A percentile compares a stretch with the other conserved stretches of the same genome.
Conservation (phyloP, 371 early-diverging fungal species). For the Chytridiales sp. region DNA sequence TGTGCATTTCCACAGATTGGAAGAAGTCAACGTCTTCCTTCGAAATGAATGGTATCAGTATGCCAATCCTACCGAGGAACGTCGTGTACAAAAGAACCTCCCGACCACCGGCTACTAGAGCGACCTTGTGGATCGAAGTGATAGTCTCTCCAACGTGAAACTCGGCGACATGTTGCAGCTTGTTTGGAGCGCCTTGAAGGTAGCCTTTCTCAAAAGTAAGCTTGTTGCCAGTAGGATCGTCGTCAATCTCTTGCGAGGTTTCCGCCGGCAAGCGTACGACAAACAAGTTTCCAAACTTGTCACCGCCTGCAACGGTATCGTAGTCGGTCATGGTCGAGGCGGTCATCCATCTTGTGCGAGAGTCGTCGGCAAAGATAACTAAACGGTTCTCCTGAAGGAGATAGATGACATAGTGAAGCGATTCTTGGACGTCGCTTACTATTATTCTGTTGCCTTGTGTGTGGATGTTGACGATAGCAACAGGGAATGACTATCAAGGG, state of each 20-base stretch:
- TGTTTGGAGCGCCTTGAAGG: conserved; percentile 83
- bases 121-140: conserved; percentile 74
- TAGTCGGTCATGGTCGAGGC: conserved; percentile 80
- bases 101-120: conserved; percentile 81
- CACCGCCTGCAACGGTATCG: conserved; percentile 89
- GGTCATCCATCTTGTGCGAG: conserved; percentile 86
- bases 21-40: conserved; percentile 93
- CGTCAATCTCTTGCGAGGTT: conserved; percentile 69
- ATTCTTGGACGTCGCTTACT: conserved; percentile 85
- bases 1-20: conserved; percentile 86
- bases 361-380: conserved; percentile 90
- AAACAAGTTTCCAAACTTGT: conserved; percentile 95
- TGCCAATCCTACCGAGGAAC: conserved; percentile 78
- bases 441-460: conserved; percentile 86
- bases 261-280: conserved; percentile 71
- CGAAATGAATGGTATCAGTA: conserved; percentile 81
- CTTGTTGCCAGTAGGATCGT: conserved; percentile 83
- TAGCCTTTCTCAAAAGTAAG: conserved; percentile 74
- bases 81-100: conserved; percentile 85
- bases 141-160: conserved; percentile 86
- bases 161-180: conserved; percentile 67
- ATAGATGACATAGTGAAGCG: conserved; percentile 78
- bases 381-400: conserved; percentile 74
- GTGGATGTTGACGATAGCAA: conserved; percentile 67
- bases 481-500: conserved; percentile 62